phyloP scores from a whole-genome alignment of 2,329 filamentous ascomycete species.

The Sphaerulina vaccinii region DNA sequence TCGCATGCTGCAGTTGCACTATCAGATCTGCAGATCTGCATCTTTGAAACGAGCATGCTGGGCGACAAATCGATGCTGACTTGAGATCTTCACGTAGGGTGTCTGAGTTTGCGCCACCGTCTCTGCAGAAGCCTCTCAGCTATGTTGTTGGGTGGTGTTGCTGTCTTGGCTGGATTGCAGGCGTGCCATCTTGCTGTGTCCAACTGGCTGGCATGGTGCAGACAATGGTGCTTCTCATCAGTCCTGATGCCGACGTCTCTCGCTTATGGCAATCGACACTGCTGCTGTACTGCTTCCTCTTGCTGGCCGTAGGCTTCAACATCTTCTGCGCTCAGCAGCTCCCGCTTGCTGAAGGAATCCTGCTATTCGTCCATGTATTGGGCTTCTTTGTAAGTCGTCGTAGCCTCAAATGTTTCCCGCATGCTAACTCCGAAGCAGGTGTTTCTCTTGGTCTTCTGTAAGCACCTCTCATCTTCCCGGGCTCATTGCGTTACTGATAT shows the following conservation, averaged over 20 bases:
- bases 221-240: conserved; percentile 33
- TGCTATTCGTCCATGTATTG: conserved; percentile 43
- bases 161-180: conserved; percentile 37
- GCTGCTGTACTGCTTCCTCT: conserved; percentile 34
- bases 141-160: conserved; percentile 48
- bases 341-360: conserved; percentile 38
- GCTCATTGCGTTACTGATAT: neutral
- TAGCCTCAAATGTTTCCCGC: neutral
- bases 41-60: neutral
- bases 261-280: conserved; percentile 35
- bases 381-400: conserved; percentile 41
- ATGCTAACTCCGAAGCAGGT: conserved; percentile 11
- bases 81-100: conserved; percentile 30
- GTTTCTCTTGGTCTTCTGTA: conserved; percentile 42
- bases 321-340: conserved; percentile 38
- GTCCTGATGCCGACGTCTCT: conserved; percentile 29
- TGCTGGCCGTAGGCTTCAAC: conserved; percentile 38
- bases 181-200: conserved; percentile 34
- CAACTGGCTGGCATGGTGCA: conserved; percentile 35
- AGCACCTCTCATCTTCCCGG: neutral
- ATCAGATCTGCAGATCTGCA: neutral
- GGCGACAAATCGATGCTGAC: neutral
- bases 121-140: conserved; percentile 45
- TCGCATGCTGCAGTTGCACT: neutral
- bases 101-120: conserved; percentile 44